phyloP scores from a whole-genome alignment of 1,284 basidiomycete species.

The Stereum hirsutum region DNA sequence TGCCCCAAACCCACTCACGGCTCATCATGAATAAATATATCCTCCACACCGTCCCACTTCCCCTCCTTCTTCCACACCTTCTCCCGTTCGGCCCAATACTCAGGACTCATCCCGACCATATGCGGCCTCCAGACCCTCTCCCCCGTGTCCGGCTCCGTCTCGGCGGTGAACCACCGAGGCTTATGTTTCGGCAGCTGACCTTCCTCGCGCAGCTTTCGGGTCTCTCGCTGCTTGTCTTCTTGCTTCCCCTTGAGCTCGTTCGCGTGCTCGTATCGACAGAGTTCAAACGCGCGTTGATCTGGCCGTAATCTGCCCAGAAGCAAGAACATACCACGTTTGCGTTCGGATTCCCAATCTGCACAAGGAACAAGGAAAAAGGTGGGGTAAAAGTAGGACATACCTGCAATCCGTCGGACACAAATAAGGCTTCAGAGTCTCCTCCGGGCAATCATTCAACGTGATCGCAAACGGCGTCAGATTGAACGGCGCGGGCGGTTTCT shows the following conservation, averaged over 20 bases:
- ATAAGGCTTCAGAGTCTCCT: constrained; percentile 59
- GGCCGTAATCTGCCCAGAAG: no score
- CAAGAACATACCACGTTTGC: no score
- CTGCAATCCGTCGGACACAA: constrained; percentile 92
- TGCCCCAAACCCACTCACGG: constrained; percentile 16
- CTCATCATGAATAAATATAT: constrained; percentile 70
- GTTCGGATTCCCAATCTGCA: no score
- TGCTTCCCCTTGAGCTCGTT: constrained; percentile 83
- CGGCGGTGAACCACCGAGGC: constrained; percentile 77
- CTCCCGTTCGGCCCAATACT: constrained; percentile 83
- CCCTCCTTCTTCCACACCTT: constrained; percentile 40
- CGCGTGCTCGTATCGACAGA: constrained; percentile 85
- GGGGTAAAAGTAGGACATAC: no score
- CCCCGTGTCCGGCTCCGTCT: constrained; percentile 77
- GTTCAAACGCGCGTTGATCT: constrained; percentile 93
- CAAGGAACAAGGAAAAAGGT: no score
- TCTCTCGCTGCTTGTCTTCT: constrained; percentile 83
- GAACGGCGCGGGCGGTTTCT: constrained; percentile 80
- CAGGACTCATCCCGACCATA: constrained; percentile 35
- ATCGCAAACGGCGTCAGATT: constrained; percentile 95
- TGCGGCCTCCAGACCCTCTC: constrained; percentile 80
- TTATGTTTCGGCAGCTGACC: constrained; percentile 67
- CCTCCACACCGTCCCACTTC: constrained; percentile 66
- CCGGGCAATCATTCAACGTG: constrained; percentile 79
- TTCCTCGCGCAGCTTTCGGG: constrained; percentile 69